A percentile compares a stretch with the other conserved stretches of the same genome.
Conservation (phyloP, 2,329 filamentous ascomycete species). For the Seiridium cupressi region DNA sequence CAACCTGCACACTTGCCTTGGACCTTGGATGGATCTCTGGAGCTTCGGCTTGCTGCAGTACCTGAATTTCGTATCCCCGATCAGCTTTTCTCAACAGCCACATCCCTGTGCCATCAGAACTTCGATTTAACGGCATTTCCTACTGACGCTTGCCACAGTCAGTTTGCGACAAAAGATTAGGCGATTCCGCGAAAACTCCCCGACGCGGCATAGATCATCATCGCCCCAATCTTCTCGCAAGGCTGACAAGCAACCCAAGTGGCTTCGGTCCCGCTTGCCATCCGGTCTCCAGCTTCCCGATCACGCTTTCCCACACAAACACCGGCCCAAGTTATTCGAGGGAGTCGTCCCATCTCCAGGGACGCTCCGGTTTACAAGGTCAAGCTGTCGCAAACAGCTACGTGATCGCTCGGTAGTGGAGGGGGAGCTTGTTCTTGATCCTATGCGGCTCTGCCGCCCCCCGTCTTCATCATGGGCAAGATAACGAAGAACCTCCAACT, state of each 20-base stretch:
- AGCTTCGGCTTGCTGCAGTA: slow-evolving; percentile 3
- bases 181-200: background rate
- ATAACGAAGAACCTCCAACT: slow-evolving; percentile 66
- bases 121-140: background rate
- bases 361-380: slow-evolving; percentile 21
- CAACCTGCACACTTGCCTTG: slow-evolving; percentile 8
- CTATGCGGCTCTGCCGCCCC: slow-evolving; percentile 57
- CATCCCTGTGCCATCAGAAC: background rate
- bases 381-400: slow-evolving; percentile 40
- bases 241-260: background rate
- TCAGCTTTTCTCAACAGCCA: background rate
- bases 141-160: background rate
- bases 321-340: slow-evolving; percentile 1
- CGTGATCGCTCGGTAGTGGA: slow-evolving; percentile 48
- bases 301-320: background rate
- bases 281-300: background rate
- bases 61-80: background rate
- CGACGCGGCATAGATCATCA: background rate
- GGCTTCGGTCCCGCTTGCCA: background rate
- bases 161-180: background rate
- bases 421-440: slow-evolving; percentile 48
- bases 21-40: slow-evolving; percentile 5
- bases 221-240: background rate
- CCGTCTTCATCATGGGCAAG: slow-evolving; percentile 61
- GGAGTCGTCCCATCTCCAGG: slow-evolving; percentile 26